Base-by-base conservation (phyloP, 2,329 filamentous ascomycete genomes). In the Colletotrichum australisinense region DNA sequence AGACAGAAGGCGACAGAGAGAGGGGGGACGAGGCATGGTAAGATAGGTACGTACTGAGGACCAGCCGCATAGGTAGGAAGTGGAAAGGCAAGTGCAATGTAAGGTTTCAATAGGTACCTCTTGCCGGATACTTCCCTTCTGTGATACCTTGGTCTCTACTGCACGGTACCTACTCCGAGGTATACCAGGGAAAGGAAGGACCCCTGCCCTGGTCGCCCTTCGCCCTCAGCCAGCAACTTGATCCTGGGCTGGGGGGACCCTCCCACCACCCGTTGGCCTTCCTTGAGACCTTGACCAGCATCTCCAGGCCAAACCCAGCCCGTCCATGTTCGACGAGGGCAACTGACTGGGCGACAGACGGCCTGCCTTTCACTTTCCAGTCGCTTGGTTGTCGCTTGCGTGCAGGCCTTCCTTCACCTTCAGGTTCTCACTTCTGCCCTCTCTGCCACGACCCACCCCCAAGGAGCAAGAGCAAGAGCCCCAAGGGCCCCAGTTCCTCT, bases 301-400 rank as follows among this genome's bases (percentile, higher is more conserved):
- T 67, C 63, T 69, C 58, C 66, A 70, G 67, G 59, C 66, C 32
- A 69, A 66, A 69, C 32, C 66, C 66, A 69, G 59, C 70, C 59
- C 56, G 38, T 59, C 58, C 69, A 67, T 72, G 46, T 56, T 71
- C 55, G 67, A 70, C 70, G 60, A 71, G 56, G 53, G 53, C 52
- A 57, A 38, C 57, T 59, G 57, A 59, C 57, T 59, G 30, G 57
- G 57, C 57, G 57, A 59, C 57, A 8, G 57, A 22, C 57, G 28
- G 30, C 28, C 32, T 19, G 9, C 9, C 30, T 59, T 32, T 46
- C 57, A 52, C 63, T 52, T 65, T 69, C 58, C 68, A 66, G 57
- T 72, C 35, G 38, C 46, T 30, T 35, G 32, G 32, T 35, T 28
- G 32, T 52, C 68, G 52, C 63, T 63, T 70, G 67, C 55, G 66